A percentile compares a stretch with the other conserved stretches of the same genome.
Conservation (phyloP, 2,329 filamentous ascomycete genomes). For the Cladophialophora exuberans region DNA sequence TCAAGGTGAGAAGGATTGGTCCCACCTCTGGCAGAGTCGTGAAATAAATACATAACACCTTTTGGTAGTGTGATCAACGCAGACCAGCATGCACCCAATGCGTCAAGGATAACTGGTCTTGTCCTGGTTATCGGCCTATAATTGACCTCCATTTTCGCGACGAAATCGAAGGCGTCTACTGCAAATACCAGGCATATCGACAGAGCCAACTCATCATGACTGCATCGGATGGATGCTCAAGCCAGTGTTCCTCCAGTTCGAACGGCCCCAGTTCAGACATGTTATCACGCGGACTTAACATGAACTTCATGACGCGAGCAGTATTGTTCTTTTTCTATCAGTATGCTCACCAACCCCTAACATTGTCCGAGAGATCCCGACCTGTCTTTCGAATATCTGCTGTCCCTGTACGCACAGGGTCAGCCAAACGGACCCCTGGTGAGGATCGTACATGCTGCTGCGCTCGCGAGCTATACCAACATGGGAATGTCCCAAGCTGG, state of each 20-base stretch:
- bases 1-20: slow-evolving; percentile 1
- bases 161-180: not conserved
- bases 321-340: slow-evolving; percentile 3
- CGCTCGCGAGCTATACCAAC: slow-evolving; percentile 1
- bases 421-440: not conserved
- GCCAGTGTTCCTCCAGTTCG: not conserved
- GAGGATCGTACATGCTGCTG: not conserved
- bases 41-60: not conserved
- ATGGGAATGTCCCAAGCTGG: not conserved
- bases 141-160: not conserved
- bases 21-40: not conserved
- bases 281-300: not conserved
- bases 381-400: slow-evolving; percentile 1
- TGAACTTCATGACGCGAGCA: not conserved
- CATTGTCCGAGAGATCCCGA: not conserved
- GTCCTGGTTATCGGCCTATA: not conserved
- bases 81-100: not conserved
- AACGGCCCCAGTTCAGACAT: not conserved
- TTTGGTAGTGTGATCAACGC: not conserved
- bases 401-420: not conserved
- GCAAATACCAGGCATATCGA: not conserved
- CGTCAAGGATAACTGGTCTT: slow-evolving; percentile 1
- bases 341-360: not conserved
- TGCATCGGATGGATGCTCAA: not conserved
- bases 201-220: not conserved